phyloP scores from a whole-genome alignment of 768 basidiomycete species.

The Mycena venus region DNA sequence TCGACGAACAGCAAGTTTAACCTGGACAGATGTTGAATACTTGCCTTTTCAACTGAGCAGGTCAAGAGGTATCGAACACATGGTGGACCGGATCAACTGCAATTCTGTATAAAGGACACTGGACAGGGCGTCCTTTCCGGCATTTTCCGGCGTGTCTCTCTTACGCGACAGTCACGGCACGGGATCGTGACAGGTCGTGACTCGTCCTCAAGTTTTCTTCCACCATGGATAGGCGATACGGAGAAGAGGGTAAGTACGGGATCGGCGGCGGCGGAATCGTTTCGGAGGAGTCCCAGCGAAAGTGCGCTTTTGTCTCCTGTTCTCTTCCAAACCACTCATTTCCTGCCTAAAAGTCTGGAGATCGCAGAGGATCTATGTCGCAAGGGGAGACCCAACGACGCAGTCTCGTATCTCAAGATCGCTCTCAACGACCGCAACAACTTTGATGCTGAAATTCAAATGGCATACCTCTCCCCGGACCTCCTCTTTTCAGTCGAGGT shows the following conservation, averaged over 20 bases:
- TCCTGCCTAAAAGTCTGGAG: conserved; percentile 42
- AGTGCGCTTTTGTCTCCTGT: conserved; percentile 32
- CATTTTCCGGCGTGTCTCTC: no score
- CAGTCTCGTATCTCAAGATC: conserved; percentile 53
- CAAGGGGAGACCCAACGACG: conserved; percentile 47
- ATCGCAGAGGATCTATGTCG: conserved; percentile 53
- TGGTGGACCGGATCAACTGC: no score
- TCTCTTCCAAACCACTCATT: neutral
- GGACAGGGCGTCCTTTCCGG: no score
- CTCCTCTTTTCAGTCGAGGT: conserved; percentile 40
- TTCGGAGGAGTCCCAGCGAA: conserved; percentile 42
- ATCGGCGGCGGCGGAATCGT: conserved; percentile 45
- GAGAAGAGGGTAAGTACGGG: conserved; percentile 39
- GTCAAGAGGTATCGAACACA: no score
- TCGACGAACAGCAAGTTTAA: no score
- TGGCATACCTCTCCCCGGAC: conserved; percentile 50
- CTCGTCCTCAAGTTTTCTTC: neutral
- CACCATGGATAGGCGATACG: conserved; percentile 38
- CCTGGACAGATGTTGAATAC: no score
- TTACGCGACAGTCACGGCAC: neutral
- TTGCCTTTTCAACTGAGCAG: no score
- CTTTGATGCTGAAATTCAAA: conserved; percentile 53
- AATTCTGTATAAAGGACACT: no score
- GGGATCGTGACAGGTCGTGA: neutral
- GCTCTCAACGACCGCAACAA: conserved; percentile 57